These are phyloP conservation scores for Acanthamoeba culbertsoni DNA, from an alignment of 208 protist genomes.

Conservation along the genomic window DNA sequence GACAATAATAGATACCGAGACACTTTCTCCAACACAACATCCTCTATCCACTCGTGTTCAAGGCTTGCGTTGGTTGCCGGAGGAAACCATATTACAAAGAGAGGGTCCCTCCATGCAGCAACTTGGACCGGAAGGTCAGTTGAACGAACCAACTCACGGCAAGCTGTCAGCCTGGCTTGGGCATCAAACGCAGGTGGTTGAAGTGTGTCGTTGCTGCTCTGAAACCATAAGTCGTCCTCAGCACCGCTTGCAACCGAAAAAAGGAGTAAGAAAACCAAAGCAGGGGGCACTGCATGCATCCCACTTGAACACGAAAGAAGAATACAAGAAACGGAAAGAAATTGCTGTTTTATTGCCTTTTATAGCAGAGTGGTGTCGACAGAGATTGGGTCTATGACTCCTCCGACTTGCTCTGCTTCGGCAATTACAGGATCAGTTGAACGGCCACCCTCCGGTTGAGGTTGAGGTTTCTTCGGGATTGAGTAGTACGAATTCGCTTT, in stretches of 20 bases:
- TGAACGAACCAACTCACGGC: neutral
- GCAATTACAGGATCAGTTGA: neutral
- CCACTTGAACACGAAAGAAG: too few species aligned
- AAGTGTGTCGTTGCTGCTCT: too few species aligned
- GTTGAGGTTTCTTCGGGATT: neutral
- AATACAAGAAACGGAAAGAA: too few species aligned
- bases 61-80: neutral
- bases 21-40: neutral
- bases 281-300: neutral
- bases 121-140: neutral
- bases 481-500: neutral
- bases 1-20: neutral
- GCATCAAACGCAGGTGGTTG: neutral
- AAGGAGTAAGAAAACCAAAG: neutral
- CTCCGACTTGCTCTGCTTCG: neutral
- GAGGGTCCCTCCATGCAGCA: neutral
- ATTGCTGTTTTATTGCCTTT: neutral
- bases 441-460: neutral
- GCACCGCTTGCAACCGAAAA: too few species aligned
- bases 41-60: conserved; percentile 43
- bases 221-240: too few species aligned
- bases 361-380: neutral
- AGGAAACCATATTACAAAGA: neutral
- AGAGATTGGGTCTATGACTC: neutral
- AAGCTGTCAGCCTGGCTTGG: neutral